Evolutionary conservation across 2,329 filamentous ascomycete genomes (phyloP), one percentile per base, ranked within the genome.

Genomic region (Fusarium sp.): DNA sequence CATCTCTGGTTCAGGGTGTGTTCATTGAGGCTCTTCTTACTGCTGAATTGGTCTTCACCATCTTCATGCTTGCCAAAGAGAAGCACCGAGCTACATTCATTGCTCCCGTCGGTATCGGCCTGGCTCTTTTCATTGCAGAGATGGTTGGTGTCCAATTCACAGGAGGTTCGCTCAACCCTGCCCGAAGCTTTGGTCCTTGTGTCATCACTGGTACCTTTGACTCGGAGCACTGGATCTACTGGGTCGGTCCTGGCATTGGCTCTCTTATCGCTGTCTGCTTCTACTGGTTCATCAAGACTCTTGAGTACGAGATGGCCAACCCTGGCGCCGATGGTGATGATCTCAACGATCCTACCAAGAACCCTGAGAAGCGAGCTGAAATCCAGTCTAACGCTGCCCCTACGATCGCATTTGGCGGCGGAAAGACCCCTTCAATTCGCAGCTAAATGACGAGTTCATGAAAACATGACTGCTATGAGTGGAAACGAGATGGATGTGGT

Each of bases 31-130:
- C 85, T 70, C 79, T 87, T 35, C 77, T 86, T 20, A 86, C 85
- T 5, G 82, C 84, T 15, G 82, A 86, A 68, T 70, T 87, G 31
- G 80, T 85, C 18, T 86, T 86, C 62, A 83, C 84, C 15, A 85
- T 86, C 58, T 85, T 86, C 68, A 86, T 86, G 84, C 80, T 86
- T n/a, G 85, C 85, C 27, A 84, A 84, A 31, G 85, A 86, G 76
- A 85, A 86, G 73, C 85, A 86, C 60, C 78, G 80, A 8, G 84
- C 80, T 1, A 86, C 84, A 2, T 86, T 85, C 58, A 80, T 86
- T 20, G 85, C 85, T 18, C 85, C 85, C 0, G 78, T 86, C 3
- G 85, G 85, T 8, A 86, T 87, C 47, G 84, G 84, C 4, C 75
- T 86, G 62, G 80, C 83, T 18, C 76, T 85, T 9, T 86, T 86